Conservation (phyloP, 441 rosid genomes). For the Pelargonium cotyledonis region DNA sequence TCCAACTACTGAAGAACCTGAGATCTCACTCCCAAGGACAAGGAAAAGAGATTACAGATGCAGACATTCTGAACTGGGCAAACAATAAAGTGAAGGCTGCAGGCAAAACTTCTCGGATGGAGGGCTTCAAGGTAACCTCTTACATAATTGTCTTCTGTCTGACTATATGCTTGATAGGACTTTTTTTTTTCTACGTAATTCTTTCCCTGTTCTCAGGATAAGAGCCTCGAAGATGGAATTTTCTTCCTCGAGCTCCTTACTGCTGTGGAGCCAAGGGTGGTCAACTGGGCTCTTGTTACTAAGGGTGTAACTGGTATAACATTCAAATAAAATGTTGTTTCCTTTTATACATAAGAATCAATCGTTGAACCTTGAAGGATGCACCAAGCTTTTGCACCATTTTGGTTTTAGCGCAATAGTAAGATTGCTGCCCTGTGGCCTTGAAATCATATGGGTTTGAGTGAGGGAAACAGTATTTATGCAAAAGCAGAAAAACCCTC, state of each 20-base stretch:
- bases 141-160: slow-evolving; percentile 1
- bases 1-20: slow-evolving; percentile 81
- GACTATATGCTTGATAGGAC: neutral
- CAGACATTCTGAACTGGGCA: slow-evolving; percentile 81
- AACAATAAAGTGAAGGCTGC: slow-evolving; percentile 63
- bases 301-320: slow-evolving; percentile 50
- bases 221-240: slow-evolving; percentile 62
- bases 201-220: slow-evolving; percentile 48
- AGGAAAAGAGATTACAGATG: slow-evolving; percentile 68
- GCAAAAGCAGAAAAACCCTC: too few relatives aligned
- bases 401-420: neutral
- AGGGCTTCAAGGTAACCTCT: slow-evolving; percentile 69
- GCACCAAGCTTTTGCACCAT: neutral
- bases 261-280: slow-evolving; percentile 87
- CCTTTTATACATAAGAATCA: neutral
- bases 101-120: slow-evolving; percentile 60
- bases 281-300: slow-evolving; percentile 66
- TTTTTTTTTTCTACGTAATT: neutral
- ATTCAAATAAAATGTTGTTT: too few relatives aligned
- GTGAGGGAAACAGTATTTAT: too few relatives aligned
- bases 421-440: too few relatives aligned
- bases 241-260: slow-evolving; percentile 92
- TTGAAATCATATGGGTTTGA: too few relatives aligned
- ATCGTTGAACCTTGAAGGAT: slow-evolving; percentile 1
- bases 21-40: slow-evolving; percentile 60